phyloP scores from a whole-genome alignment of 257 asterid species.

The Gentiana dahurica region DNA sequence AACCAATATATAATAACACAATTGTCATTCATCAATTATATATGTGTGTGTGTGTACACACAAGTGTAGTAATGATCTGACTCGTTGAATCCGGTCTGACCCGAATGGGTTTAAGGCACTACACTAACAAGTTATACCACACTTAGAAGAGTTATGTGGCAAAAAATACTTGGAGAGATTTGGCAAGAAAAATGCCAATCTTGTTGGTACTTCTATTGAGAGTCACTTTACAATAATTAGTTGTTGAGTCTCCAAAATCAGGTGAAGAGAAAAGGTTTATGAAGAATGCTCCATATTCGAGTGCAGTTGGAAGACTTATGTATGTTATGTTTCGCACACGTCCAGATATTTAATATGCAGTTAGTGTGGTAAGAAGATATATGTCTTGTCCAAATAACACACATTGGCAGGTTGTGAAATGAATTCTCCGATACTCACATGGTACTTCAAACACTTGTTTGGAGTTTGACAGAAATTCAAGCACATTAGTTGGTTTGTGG shows the following conservation, averaged over 20 bases:
- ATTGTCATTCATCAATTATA: too few relatives aligned
- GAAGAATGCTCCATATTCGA: too few relatives aligned
- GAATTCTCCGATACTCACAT: background rate
- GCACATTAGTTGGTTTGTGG: too few relatives aligned
- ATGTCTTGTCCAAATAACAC: background rate
- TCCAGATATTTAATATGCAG: background rate
- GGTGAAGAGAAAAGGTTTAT: too few relatives aligned
- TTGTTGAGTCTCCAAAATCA: background rate
- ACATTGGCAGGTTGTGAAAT: constrained; percentile 1
- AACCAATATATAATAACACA: too few relatives aligned
- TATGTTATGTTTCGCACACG: background rate
- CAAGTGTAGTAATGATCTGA: too few relatives aligned
- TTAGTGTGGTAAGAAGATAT: constrained; percentile 2
- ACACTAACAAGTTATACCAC: background rate
- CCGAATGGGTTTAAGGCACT: too few relatives aligned
- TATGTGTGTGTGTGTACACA: too few relatives aligned
- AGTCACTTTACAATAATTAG: background rate
- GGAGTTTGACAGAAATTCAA: background rate
- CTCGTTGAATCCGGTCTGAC: too few relatives aligned
- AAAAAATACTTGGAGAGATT: background rate
- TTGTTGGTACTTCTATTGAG: background rate
- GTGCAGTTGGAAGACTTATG: too few relatives aligned
- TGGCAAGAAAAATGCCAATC: background rate
- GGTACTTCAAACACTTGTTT: background rate
- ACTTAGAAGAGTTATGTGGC: background rate